phyloP scores from a whole-genome alignment of 352 stramenopile genomes.

The Pythium myriotylum region DNA sequence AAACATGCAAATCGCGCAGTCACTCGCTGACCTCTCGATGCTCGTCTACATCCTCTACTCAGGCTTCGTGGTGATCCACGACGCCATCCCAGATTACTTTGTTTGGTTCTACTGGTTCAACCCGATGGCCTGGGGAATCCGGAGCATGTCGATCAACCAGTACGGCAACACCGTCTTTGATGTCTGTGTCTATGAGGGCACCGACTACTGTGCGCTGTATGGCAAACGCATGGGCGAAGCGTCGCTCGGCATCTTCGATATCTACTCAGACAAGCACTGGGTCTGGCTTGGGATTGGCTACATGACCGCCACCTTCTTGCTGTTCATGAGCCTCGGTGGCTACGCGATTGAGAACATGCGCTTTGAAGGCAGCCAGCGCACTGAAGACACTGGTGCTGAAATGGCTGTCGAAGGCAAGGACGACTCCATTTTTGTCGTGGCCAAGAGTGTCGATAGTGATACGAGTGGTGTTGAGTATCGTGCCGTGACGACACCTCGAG shows the following conservation, averaged over 20 bases:
- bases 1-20: background rate
- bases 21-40: too few species aligned
- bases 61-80: too few species aligned
- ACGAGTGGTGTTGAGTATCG: constrained; percentile 3
- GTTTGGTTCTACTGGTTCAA: background rate
- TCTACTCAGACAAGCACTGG: constrained; percentile 20
- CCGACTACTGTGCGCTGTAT: constrained; percentile 6
- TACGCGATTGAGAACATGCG: constrained; percentile 1
- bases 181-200: background rate
- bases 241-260: constrained; percentile 23
- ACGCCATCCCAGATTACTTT: background rate
- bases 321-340: background rate
- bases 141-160: background rate
- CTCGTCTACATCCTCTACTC: too few species aligned
- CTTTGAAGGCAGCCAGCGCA: background rate
- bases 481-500: constrained; percentile 1
- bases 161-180: background rate
- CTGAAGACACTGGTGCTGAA: too few species aligned
- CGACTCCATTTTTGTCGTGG: too few species aligned
- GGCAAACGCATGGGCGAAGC: constrained; percentile 31
- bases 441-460: background rate
- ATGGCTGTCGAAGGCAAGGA: too few species aligned
- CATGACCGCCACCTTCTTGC: background rate
- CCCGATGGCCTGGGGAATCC: too few species aligned
- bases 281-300: background rate